Percentiles rank a stretch among this genome's conserved stretches.
Conservation (phyloP, 352 stramenopile species). For the Peronosclerospora sorghi region DNA sequence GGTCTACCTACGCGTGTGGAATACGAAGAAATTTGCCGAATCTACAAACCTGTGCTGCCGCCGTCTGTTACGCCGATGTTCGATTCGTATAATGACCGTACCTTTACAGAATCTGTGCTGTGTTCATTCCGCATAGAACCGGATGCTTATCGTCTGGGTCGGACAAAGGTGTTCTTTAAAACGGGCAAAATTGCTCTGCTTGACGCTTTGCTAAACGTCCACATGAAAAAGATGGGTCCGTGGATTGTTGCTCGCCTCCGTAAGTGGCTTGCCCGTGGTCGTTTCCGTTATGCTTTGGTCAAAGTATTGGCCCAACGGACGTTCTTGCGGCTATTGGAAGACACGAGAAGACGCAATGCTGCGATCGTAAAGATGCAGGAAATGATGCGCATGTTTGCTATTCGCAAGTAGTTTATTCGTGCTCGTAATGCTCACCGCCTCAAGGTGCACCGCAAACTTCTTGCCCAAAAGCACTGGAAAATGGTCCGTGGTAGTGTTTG, state of each 20-base stretch:
- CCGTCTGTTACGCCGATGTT: slow-evolving; percentile 74
- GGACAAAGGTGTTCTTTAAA: slow-evolving; percentile 91
- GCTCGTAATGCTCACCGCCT: slow-evolving; percentile 49
- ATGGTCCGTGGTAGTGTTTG: slow-evolving; percentile 47
- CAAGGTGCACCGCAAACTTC: no score
- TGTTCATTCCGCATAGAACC: slow-evolving; percentile 86
- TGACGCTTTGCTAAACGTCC: slow-evolving; percentile 77
- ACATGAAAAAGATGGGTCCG: slow-evolving; percentile 85
- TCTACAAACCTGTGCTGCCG: slow-evolving; percentile 55
- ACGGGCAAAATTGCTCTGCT: slow-evolving; percentile 85
- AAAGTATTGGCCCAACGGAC: slow-evolving; percentile 78
- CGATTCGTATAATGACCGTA: slow-evolving; percentile 68
- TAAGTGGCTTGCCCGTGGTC: slow-evolving; percentile 76
- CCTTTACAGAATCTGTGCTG: slow-evolving; percentile 81
- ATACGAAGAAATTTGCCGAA: slow-evolving; percentile 85
- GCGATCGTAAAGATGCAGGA: slow-evolving; percentile 77
- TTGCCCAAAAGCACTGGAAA: no score
- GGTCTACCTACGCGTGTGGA: slow-evolving; percentile 82
- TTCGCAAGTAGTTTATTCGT: slow-evolving; percentile 75
- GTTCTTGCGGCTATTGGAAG: slow-evolving; percentile 71
- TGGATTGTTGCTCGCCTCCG: slow-evolving; percentile 75
- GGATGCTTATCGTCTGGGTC: no score
- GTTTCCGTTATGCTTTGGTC: slow-evolving; percentile 73
- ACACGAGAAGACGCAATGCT: slow-evolving; percentile 58
- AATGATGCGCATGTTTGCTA: slow-evolving; percentile 76